phyloP scores from a whole-genome alignment of 306 rosid genomes.

The Cucurbita argyrosperma region DNA sequence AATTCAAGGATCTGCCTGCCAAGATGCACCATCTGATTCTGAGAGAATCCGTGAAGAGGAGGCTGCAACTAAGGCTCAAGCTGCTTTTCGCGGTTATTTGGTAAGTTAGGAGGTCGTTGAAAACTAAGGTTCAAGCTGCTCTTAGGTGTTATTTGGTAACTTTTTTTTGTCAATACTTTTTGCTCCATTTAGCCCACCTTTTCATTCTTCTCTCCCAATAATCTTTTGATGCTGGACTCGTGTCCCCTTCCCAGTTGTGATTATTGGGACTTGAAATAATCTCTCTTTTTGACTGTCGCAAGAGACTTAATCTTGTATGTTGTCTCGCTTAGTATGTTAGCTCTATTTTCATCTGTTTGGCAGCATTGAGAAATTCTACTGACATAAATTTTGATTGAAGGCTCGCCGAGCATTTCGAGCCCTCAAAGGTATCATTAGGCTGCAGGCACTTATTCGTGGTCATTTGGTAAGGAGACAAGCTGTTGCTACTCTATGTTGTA shows the following conservation, averaged over 20 bases:
- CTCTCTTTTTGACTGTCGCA: neutral
- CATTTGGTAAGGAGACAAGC: constrained; percentile 98
- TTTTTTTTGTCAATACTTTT: neutral
- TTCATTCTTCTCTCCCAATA: neutral
- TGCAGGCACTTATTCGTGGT: constrained; percentile 99
- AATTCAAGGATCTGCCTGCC: constrained; percentile 24
- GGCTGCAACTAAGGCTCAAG: constrained; percentile 89
- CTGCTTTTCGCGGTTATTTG: constrained; percentile 96
- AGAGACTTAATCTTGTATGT: neutral
- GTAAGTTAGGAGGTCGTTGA: constrained; percentile 70
- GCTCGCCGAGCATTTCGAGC: constrained; percentile 97
- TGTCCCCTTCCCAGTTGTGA: neutral
- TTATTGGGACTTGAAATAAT: neutral
- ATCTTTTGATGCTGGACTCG: neutral
- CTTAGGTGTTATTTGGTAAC: constrained; percentile 75
- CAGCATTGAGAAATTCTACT: constrained; percentile 3
- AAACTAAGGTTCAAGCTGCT: constrained; percentile 63
- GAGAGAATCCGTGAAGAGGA: constrained; percentile 60
- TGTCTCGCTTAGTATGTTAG: neutral
- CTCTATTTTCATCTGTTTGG: neutral
- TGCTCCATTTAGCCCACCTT: neutral
- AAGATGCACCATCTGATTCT: constrained; percentile 41
- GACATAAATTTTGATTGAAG: constrained; percentile 39
- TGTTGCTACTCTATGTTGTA: constrained; percentile 65
- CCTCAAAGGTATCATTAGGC: constrained; percentile 92